A percentile compares a stretch with the other conserved stretches of the same genome.
Evolutionary conservation across 345 rosid species (phyloP).

Genomic region (Citrus unshiu): DNA sequence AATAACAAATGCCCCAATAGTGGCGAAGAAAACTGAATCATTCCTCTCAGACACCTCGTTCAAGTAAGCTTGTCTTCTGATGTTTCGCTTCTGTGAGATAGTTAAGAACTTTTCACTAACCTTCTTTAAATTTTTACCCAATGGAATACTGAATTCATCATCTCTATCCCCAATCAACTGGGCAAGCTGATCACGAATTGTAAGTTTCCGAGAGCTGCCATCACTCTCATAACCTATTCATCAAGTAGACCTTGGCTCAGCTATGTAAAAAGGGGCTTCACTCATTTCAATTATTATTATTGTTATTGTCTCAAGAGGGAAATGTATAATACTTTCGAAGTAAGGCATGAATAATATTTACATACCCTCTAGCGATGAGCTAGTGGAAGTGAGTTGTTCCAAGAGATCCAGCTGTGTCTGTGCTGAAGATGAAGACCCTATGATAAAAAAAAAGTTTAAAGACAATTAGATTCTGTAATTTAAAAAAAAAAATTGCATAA

Average conservation of each 20-base stretch:
- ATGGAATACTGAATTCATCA: constrained; percentile 64
- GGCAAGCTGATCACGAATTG: constrained; percentile 71
- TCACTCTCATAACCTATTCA: constrained; percentile 55
- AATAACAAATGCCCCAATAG: constrained; percentile 78
- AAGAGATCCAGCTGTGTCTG: constrained; percentile 71
- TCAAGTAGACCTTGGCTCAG: neutral
- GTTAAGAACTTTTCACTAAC: constrained; percentile 70
- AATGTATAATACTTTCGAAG: neutral
- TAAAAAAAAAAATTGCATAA: neutral
- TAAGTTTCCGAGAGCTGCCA: constrained; percentile 35
- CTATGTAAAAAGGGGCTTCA: neutral
- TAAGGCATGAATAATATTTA: neutral
- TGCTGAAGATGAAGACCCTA: constrained; percentile 65
- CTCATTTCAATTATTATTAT: neutral
- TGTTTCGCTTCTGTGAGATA: constrained; percentile 88
- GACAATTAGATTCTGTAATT: neutral
- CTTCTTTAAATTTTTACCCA: constrained; percentile 84
- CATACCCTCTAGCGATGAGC: constrained; percentile 55
- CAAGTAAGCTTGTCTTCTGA: constrained; percentile 74
- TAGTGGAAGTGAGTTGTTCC: constrained; percentile 61
- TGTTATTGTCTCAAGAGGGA: neutral
- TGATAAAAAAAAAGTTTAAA: neutral
- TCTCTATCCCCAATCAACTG: constrained; percentile 60
- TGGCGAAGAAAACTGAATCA: constrained; percentile 83
- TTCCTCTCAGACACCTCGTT: constrained; percentile 83